These are phyloP conservation scores for Cyclocybe cylindracea DNA, from an alignment of 768 basidiomycete genomes.

Conservation along the genomic window DNA sequence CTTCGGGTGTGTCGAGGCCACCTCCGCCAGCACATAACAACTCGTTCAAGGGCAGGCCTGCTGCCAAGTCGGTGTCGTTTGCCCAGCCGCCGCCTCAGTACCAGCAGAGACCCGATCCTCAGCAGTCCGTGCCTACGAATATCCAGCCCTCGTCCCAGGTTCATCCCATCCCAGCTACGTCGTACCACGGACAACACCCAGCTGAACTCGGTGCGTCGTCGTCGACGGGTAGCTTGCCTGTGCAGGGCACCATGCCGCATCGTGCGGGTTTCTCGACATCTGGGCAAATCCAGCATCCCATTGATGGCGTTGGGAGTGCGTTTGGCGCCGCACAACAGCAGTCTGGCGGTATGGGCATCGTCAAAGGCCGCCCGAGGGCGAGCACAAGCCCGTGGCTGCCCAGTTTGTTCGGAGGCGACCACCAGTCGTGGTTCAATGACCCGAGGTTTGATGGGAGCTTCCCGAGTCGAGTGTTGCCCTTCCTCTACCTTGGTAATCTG, in stretches of 20 bases:
- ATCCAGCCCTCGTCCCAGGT: background rate
- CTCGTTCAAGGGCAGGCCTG: slow-evolving; percentile 37
- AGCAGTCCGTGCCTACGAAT: background rate
- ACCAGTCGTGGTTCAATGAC: slow-evolving; percentile 95
- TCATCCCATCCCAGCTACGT: background rate
- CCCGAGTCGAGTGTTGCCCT: slow-evolving; percentile 89
- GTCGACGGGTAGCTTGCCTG: slow-evolving; percentile 17
- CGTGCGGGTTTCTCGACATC: background rate
- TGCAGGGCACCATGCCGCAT: background rate
- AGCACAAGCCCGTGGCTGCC: slow-evolving; percentile 70
- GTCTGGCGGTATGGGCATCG: slow-evolving; percentile 7
- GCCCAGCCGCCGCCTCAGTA: slow-evolving; percentile 28
- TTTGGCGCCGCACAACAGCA: slow-evolving; percentile 11
- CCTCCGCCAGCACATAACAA: slow-evolving; percentile 11
- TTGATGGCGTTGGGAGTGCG: background rate
- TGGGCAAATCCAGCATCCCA: background rate
- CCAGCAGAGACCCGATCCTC: background rate
- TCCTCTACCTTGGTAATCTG: slow-evolving; percentile 94
- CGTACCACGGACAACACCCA: background rate
- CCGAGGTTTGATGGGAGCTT: slow-evolving; percentile 93
- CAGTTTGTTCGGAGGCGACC: slow-evolving; percentile 61
- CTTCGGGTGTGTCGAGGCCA: background rate
- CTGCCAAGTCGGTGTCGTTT: slow-evolving; percentile 54
- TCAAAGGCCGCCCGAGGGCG: slow-evolving; percentile 63
- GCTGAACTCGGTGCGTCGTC: background rate